Evolutionary conservation across 1,139 yeast genomes (phyloP), one percentile per base, ranked within the genome.

Genomic region (Taphrina flavorubra): DNA sequence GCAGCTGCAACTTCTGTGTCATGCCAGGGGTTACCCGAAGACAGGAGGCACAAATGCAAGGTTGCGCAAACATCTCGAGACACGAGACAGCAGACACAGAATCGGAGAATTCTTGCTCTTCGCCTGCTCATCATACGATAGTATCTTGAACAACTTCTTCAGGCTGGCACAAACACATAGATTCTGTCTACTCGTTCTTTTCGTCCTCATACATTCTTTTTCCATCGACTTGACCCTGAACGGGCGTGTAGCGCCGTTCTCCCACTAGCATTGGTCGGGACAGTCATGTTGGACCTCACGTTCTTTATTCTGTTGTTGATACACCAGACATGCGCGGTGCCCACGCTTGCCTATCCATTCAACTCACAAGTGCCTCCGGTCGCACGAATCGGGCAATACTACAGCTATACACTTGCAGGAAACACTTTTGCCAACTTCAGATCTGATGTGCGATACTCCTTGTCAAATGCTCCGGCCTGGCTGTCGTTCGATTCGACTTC

Each of bases 321-420:
- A 16, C 34, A 44, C 0, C 53, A 58, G 8, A 40, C 16, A 20
- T 16, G 37, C 25, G 63, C 63, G 18, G 18, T 51, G 11, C 87
- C 87, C 1, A 84, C 84, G 72, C 83, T 86, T 70, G 92, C 92
- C 57, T 92, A 89, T 80, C 95, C 97, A 7, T 85, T 94, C 75
- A 79, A 84, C 72, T 86, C 87, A 75, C 99, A 94, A 78, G 82
- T 87, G 49, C 98, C 98, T 18, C 88, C 92, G 47, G 90, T 94
- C 13, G 97, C 97, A 4, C 83, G 96, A 70, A 84, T 86, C 18
- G 85, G 86, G 72, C 81, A 85, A 72, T 75, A 77, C 0, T 94
- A 88, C 79, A 73, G 80, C n/a, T 94, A 90, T 78, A 83, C 87
- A 56, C 79, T 94, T 69, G 87, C 92, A 65, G 80, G 83, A 70